Evolutionary conservation across 2,329 filamentous ascomycete genomes (phyloP), one percentile per base, ranked within the genome.

Genomic region (Juglanconis oblonga): DNA sequence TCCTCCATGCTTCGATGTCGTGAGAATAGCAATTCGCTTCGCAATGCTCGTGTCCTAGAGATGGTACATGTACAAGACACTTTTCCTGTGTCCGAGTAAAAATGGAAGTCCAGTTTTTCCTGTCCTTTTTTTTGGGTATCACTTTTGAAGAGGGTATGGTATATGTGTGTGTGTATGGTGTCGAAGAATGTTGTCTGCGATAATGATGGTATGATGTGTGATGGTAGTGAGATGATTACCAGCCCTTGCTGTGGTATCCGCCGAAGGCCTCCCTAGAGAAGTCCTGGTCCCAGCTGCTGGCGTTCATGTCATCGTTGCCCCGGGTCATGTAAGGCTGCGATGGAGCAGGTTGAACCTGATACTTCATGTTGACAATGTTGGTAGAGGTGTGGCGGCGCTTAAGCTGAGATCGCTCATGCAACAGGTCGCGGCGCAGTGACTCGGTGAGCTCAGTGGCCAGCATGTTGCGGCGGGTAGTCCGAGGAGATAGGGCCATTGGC

Each of bases 381-480:
- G 94, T 90, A 2, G 94, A 91, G 7, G 93, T 97, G 72, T 97
- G 92, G 62, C 92, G 84, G 64, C 94, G 87, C 80, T 97, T 96
- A 60, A 97, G 82, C 71, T 98, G 94, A 71, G 96, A 92, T 55
- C 95, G 89, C 74, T 99, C 95, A 90, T 92, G 96, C 14, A 98
- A 84, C 14, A 99, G 87, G 68, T 97, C 91, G 67, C 92, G 90
- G 29, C 95, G 87, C 3, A 99, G 86, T 29, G 92, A 96, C 72
- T 97, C 92, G 2, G 94, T 97, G 57, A 99, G 80, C 77, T 99
- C 95, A 0, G 91, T 96, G 8, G 91, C 89, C 59, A 99, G 83
- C 95, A 99, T 99, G 75, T 97, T 96, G 62, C 93, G 86, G 55
- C 95, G 86, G 0, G 93, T 97, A 0, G 94, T 97, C 60, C 92